Conservation (phyloP, 2,329 filamentous ascomycete genomes). For the Alternaria tenuissima region DNA sequence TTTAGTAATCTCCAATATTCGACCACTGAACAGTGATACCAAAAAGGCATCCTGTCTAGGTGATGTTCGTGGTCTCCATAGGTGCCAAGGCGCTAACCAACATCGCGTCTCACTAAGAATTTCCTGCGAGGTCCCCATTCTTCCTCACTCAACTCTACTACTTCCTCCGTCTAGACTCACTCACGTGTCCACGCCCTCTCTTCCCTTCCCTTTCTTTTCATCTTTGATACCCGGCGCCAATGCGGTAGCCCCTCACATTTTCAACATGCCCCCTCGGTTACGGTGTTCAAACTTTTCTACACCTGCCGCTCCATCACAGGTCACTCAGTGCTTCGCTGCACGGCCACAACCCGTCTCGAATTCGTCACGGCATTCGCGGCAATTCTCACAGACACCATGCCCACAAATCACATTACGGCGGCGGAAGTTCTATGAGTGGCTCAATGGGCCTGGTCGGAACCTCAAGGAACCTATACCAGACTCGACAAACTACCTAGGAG, state of each 20-base stretch:
- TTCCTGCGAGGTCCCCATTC: slow-evolving; percentile 16
- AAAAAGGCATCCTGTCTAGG: not conserved
- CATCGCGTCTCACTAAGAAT: slow-evolving; percentile 11
- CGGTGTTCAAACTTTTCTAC: slow-evolving; percentile 39
- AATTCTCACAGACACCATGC: slow-evolving; percentile 50
- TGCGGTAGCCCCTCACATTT: slow-evolving; percentile 38
- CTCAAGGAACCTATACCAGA: slow-evolving; percentile 59
- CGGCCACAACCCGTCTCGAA: slow-evolving; percentile 36
- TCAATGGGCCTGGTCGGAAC: slow-evolving; percentile 61
- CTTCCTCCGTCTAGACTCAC: slow-evolving; percentile 10
- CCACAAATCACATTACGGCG: slow-evolving; percentile 59
- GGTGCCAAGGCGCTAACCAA: slow-evolving; percentile 12
- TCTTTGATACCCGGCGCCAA: slow-evolving; percentile 22
- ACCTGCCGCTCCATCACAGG: slow-evolving; percentile 24
- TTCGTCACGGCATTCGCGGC: slow-evolving; percentile 35
- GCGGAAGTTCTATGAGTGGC: slow-evolving; percentile 66
- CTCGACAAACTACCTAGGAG: slow-evolving; percentile 64
- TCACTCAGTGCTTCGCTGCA: slow-evolving; percentile 27
- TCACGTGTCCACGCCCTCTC: slow-evolving; percentile 15
- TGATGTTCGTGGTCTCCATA: not conserved
- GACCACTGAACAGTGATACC: not conserved
- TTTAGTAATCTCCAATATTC: not conserved
- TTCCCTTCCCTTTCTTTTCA: slow-evolving; percentile 13
- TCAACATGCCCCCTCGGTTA: slow-evolving; percentile 48
- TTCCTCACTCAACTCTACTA: slow-evolving; percentile 18